Percentiles rank a stretch among this genome's conserved stretches.
These are phyloP conservation scores for Irpex sp. DNA, from an alignment of 1,284 basidiomycete genomes.

Conservation along the genomic window DNA sequence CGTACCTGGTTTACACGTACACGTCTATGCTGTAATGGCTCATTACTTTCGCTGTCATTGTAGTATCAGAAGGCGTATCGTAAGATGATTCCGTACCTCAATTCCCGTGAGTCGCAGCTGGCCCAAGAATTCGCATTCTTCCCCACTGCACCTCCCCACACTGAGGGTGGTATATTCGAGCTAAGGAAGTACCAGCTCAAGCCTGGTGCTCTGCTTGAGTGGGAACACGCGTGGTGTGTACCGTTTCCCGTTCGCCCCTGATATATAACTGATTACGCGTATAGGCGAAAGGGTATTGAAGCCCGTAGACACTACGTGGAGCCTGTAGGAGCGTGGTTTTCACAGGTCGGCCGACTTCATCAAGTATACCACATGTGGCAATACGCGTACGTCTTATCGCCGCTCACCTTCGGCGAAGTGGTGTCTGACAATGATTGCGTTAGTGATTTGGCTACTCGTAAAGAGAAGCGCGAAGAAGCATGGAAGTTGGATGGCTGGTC, in stretches of 20 bases:
- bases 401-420: conserved; percentile 6
- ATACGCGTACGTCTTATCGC: conserved; percentile 63
- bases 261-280: not conserved
- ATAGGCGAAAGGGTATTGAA: conserved; percentile 83
- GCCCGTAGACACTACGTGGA: conserved; percentile 80
- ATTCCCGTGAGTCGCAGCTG: conserved; percentile 71
- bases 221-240: conserved; percentile 86
- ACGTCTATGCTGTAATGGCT: not conserved
- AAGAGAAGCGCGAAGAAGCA: conserved; percentile 80
- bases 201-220: conserved; percentile 87
- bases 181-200: conserved; percentile 81
- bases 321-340: conserved; percentile 93
- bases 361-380: conserved; percentile 95
- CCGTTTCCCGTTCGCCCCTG: not conserved
- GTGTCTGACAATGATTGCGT: conserved; percentile 8
- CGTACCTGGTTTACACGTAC: conserved; percentile 12
- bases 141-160: conserved; percentile 82
- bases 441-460: conserved; percentile 78
- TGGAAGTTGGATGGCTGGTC: conserved; percentile 95
- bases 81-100: conserved; percentile 71
- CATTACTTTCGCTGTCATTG: not conserved
- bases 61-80: conserved; percentile 63
- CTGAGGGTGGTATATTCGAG: conserved; percentile 89
- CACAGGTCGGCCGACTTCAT: conserved; percentile 86
- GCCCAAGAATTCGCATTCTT: conserved; percentile 94